Evolutionary conservation across 331 rosid species (phyloP).

Genomic region (Pyracantha coccinea): DNA sequence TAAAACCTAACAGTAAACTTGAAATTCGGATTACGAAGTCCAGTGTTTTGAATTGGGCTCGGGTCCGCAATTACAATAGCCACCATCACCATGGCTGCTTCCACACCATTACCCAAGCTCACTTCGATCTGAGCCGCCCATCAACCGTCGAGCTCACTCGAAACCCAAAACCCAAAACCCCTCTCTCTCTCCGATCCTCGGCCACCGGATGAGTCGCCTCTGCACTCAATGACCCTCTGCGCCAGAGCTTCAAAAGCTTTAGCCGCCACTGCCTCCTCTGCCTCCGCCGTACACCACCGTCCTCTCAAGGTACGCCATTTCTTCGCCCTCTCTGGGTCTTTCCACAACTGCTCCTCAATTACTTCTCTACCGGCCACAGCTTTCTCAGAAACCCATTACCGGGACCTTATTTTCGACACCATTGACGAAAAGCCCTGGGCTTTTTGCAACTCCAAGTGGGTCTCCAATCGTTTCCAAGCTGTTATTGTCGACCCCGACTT

Average conservation of each 20-base stretch:
- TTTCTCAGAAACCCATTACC: slow-evolving; percentile 16
- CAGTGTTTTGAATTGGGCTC: no score
- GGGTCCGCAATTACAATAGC: background rate
- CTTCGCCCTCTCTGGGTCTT: slow-evolving; percentile 13
- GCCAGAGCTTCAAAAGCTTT: slow-evolving; percentile 47
- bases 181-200: background rate
- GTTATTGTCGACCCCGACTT: slow-evolving; percentile 47
- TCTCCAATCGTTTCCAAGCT: slow-evolving; percentile 29
- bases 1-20: background rate
- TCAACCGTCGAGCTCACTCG: background rate
- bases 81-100: background rate
- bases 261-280: slow-evolving; percentile 1
- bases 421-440: slow-evolving; percentile 39
- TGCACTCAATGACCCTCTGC: slow-evolving; percentile 68
- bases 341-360: slow-evolving; percentile 11
- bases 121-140: no score
- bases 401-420: slow-evolving; percentile 32
- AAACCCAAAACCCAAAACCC: background rate
- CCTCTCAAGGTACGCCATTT: slow-evolving; percentile 31
- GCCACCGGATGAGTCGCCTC: background rate
- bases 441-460: slow-evolving; percentile 16
- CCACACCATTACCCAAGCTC: background rate
- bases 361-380: background rate
- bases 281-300: background rate
- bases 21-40: background rate